These are phyloP conservation scores for Eragrostis nindensis DNA, from an alignment of 176 grass and related monocot species.

Conservation along the genomic window DNA sequence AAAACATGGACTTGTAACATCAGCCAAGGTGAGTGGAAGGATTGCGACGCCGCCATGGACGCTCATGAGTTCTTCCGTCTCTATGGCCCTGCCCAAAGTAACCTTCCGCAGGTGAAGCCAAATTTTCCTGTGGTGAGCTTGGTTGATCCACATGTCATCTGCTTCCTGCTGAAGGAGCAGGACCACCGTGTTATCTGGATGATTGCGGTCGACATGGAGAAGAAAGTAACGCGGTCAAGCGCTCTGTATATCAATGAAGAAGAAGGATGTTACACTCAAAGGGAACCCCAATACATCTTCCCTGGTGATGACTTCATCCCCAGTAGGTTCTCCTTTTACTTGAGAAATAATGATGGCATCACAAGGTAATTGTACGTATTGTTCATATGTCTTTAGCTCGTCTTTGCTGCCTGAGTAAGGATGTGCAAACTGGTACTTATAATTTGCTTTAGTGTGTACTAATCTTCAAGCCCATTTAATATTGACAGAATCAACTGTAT, in stretches of 20 bases:
- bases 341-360: not conserved
- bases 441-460: too few relatives aligned
- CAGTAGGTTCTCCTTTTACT: conserved; percentile 20
- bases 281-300: not conserved
- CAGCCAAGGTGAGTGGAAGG: not conserved
- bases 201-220: not conserved
- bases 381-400: too few relatives aligned
- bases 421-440: too few relatives aligned
- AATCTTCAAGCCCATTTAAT: too few relatives aligned
- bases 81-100: not conserved
- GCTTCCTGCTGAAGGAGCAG: not conserved
- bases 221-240: too few relatives aligned
- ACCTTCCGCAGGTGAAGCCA: not conserved
- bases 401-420: too few relatives aligned
- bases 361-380: conserved; percentile 16
- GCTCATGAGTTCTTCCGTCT: not conserved
- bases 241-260: not conserved
- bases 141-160: not conserved
- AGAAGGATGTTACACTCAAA: not conserved
- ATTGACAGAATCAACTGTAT: too few relatives aligned
- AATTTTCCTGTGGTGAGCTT: conserved; percentile 6
- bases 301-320: not conserved
- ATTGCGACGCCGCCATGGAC: not conserved
- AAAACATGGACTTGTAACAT: conserved; percentile 4
- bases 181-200: not conserved